Percentiles rank a stretch among this genome's conserved stretches.
phyloP scores from a whole-genome alignment of 768 basidiomycete species.

The Naganishia vaughanmartiniae region DNA sequence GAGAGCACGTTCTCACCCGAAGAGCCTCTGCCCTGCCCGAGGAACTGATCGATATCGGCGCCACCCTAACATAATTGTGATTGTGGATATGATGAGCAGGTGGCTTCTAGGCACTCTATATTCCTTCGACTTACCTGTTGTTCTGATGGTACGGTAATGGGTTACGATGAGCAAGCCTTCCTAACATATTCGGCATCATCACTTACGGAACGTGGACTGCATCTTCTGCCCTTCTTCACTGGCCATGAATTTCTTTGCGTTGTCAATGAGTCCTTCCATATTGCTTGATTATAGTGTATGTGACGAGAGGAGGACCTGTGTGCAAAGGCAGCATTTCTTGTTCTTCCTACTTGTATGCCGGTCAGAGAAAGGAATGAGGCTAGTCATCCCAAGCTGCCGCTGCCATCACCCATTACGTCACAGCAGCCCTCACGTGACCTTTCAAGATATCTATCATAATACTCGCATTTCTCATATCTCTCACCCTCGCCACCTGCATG shows the following conservation, averaged over 20 bases:
- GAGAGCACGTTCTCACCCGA: slow-evolving; percentile 14
- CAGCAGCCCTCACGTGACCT: too few species aligned
- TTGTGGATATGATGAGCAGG: background rate
- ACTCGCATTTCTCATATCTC: too few species aligned
- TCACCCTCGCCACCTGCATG: too few species aligned
- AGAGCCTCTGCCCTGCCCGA: background rate
- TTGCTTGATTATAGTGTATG: background rate
- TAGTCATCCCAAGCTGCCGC: background rate
- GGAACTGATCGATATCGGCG: slow-evolving; percentile 15
- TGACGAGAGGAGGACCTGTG: background rate
- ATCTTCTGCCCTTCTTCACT: slow-evolving; percentile 37
- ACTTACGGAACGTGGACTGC: slow-evolving; percentile 33
- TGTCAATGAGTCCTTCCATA: slow-evolving; percentile 31
- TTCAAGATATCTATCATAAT: too few species aligned
- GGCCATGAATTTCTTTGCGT: slow-evolving; percentile 37
- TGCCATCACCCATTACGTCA: too few species aligned
- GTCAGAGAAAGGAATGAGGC: too few species aligned
- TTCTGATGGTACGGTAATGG: background rate
- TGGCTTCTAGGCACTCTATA: too few species aligned
- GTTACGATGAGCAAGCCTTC: background rate
- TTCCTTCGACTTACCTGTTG: background rate
- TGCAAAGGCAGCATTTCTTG: too few species aligned
- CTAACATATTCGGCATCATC: too few species aligned
- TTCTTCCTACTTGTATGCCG: too few species aligned
- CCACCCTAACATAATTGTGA: background rate